These are phyloP conservation scores for Suillus americanus DNA, from an alignment of 768 basidiomycete genomes.

Conservation along the genomic window DNA sequence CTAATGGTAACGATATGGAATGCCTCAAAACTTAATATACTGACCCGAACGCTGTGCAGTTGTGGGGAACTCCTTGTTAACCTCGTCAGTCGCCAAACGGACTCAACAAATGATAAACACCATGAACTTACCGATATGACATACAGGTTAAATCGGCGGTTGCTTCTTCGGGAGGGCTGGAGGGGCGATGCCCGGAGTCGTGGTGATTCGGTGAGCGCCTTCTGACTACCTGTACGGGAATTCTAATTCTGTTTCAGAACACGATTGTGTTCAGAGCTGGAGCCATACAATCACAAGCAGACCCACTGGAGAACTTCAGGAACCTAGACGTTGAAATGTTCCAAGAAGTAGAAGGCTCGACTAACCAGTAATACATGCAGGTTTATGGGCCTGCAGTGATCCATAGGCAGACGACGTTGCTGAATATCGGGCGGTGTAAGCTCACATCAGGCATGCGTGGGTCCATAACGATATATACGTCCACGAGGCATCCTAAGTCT, in stretches of 20 bases:
- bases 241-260: not conserved
- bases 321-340: not conserved
- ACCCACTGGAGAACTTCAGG: not conserved
- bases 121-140: not conserved
- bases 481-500: too few species aligned
- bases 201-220: not conserved
- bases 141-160: not conserved
- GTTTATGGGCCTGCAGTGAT: not conserved
- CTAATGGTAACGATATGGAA: not conserved
- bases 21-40: not conserved
- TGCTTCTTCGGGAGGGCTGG: not conserved
- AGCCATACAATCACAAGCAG: not conserved
- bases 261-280: not conserved
- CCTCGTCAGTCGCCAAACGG: not conserved
- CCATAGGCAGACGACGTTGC: not conserved
- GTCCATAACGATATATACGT: too few species aligned
- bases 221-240: not conserved
- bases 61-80: not conserved
- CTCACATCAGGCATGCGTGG: too few species aligned
- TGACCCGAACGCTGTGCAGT: not conserved
- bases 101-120: not conserved
- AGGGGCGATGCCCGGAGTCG: not conserved
- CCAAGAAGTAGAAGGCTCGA: not conserved
- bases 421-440: not conserved
- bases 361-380: too few species aligned